Conservation (phyloP, 371 early-diverging fungal species). For the Funneliformis caledonium region DNA sequence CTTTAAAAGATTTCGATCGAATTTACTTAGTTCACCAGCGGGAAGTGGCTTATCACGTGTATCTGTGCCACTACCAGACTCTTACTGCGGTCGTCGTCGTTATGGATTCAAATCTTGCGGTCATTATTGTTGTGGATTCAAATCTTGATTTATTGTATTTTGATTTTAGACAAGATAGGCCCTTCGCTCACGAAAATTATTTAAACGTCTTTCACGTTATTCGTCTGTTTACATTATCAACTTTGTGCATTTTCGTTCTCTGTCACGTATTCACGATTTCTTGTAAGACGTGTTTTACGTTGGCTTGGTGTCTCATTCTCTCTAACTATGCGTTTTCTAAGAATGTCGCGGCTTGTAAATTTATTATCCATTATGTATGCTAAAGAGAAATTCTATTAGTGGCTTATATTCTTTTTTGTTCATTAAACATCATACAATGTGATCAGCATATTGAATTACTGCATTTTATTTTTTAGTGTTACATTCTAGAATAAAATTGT, state of each 20-base stretch:
- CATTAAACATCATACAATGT: too few relatives aligned
- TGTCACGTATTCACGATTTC: not conserved
- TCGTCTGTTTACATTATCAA: not conserved
- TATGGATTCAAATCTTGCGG: not conserved
- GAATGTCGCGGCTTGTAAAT: too few relatives aligned
- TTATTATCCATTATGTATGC: too few relatives aligned
- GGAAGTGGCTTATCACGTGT: too few relatives aligned
- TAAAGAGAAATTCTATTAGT: too few relatives aligned
- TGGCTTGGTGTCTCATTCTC: too few relatives aligned
- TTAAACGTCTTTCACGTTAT: not conserved
- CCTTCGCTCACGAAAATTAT: not conserved
- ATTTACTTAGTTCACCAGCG: not conserved
- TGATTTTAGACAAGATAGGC: not conserved
- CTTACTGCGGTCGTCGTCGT: not conserved
- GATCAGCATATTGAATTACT: too few relatives aligned
- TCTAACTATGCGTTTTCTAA: too few relatives aligned
- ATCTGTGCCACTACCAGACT: not conserved
- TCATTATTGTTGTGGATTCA: not conserved
- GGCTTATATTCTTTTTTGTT: too few relatives aligned
- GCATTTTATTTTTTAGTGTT: too few relatives aligned
- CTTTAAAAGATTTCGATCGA: not conserved
- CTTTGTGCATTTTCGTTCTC: not conserved
- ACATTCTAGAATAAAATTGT: too few relatives aligned
- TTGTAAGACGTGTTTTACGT: not conserved
- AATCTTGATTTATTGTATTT: conserved; percentile 3